Evolutionary conservation across 1,139 yeast genomes (phyloP), one percentile per base, ranked within the genome.

Genomic region (Debaryomyces sp.): DNA sequence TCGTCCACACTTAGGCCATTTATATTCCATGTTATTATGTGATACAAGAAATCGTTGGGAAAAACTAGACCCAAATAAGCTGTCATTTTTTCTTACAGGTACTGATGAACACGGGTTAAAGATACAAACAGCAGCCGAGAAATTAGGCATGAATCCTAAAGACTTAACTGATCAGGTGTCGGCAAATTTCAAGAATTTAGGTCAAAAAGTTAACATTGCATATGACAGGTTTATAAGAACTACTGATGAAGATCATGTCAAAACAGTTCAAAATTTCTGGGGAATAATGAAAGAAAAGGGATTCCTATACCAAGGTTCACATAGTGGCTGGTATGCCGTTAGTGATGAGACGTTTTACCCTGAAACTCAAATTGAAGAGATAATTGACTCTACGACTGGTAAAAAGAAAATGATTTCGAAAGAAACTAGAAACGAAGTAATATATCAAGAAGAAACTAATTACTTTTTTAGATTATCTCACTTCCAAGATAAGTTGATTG

Each of bases 41-140:
- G 98, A 94, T 67, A 85, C 86, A 1, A 72, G 87, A 49, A 80
- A 77, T 53, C 74, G 97, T 53, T 92, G 97, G 96, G 81, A 80
- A 42, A 72, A 69, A 41, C 68, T 77, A 6, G 59, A 71, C 13
- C 75, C 80, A 0, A 44, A 37, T 5, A 57, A 55, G 0, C 59
- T 63, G 1, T 68, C 89, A 0, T 80, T 73, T 52, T 77, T 92
- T 61, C 80, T 89, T 9, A 94, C 99, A 0, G 99, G 99, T 0
- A 92, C 98, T 0, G 99, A 94, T 64, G 99, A 94, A 67, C 99
- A 94, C 65, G 99, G 99, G 0, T 71, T 91, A 52, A 94, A 94
- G 71, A 92, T 94, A 34, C 96, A 90, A 55, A 77, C 80, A 44
- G 85, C 87, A 0, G 85, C 85, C 2, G 80, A 78, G 49, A 78